These are phyloP conservation scores for Avena insularis DNA, from an alignment of 176 grass and related monocot species.

Conservation along the genomic window DNA sequence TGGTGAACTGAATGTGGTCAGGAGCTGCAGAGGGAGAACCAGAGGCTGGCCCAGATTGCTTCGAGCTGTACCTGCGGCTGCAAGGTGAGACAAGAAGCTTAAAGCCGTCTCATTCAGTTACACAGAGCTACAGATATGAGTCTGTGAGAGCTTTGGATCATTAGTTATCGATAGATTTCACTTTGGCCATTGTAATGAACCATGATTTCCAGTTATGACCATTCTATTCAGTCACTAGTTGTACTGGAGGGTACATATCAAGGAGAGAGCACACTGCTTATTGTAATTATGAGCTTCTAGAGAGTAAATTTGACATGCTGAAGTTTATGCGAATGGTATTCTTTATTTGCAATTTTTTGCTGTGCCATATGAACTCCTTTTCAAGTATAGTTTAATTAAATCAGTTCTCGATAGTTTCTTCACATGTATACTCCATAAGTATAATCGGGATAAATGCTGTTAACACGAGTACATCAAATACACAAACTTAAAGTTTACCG, in stretches of 20 bases:
- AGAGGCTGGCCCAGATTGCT: conserved; percentile 49
- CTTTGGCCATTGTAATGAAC: neutral
- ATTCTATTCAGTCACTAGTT: neutral
- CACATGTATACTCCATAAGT: neutral
- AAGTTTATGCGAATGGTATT: neutral
- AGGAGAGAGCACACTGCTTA: neutral
- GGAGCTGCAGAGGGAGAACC: conserved; percentile 85
- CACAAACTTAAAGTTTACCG: neutral
- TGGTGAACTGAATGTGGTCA: conserved; percentile 35
- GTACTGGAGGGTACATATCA: too few species aligned
- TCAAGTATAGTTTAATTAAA: neutral
- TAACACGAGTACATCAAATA: neutral
- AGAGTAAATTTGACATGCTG: neutral
- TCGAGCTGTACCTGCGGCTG: conserved; percentile 61
- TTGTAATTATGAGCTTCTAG: neutral
- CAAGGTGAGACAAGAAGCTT: conserved; percentile 53
- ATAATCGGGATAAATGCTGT: neutral
- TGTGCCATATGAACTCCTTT: neutral
- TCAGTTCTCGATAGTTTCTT: neutral
- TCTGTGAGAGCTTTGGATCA: neutral
- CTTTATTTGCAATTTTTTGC: neutral
- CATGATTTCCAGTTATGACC: neutral
- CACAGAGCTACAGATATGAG: neutral
- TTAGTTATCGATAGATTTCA: neutral
- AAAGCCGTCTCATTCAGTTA: conserved; percentile 7